Evolutionary conservation across 1,139 yeast species (phyloP).

Genomic region (Sugiyamaella sp.): DNA sequence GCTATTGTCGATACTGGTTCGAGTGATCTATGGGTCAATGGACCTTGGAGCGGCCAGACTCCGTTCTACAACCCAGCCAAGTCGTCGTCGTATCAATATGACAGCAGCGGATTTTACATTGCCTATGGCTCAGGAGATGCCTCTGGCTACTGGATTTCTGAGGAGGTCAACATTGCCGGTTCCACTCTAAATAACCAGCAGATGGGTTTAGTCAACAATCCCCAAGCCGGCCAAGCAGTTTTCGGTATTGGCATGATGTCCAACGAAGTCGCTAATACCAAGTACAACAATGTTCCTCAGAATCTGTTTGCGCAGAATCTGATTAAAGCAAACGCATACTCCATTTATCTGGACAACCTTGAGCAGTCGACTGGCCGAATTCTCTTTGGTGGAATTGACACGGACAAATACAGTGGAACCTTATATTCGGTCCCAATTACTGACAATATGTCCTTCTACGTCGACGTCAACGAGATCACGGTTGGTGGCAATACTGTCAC

Average conservation of each 20-base stretch:
- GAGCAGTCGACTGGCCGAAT: constrained; percentile 51
- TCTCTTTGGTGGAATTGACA: constrained; percentile 64
- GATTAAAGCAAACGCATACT: constrained; percentile 54
- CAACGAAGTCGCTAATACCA: constrained; percentile 40
- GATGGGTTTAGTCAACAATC: constrained; percentile 51
- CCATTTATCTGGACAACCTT: constrained; percentile 53
- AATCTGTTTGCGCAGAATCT: constrained; percentile 30
- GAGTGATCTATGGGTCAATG: constrained; percentile 50
- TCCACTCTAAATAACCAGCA: constrained; percentile 45
- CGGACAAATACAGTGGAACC: constrained; percentile 54
- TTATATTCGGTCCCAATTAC: constrained; percentile 40
- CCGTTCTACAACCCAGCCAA: constrained; percentile 29
- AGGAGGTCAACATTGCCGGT: constrained; percentile 47
- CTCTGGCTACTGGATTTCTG: constrained; percentile 54
- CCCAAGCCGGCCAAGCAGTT: constrained; percentile 52
- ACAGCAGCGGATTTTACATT: constrained; percentile 31
- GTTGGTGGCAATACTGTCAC: constrained; percentile 23
- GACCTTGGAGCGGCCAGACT: constrained; percentile 35
- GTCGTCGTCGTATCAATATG: constrained; percentile 32
- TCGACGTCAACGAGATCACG: constrained; percentile 24
- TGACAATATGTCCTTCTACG: constrained; percentile 26
- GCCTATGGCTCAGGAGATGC: constrained; percentile 37
- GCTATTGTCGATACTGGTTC: constrained; percentile 53
- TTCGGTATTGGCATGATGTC: constrained; percentile 56
- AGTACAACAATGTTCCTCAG: constrained; percentile 33